These are phyloP conservation scores for Melaleuca alternifolia DNA, from an alignment of 345 rosid genomes.

Conservation along the genomic window DNA sequence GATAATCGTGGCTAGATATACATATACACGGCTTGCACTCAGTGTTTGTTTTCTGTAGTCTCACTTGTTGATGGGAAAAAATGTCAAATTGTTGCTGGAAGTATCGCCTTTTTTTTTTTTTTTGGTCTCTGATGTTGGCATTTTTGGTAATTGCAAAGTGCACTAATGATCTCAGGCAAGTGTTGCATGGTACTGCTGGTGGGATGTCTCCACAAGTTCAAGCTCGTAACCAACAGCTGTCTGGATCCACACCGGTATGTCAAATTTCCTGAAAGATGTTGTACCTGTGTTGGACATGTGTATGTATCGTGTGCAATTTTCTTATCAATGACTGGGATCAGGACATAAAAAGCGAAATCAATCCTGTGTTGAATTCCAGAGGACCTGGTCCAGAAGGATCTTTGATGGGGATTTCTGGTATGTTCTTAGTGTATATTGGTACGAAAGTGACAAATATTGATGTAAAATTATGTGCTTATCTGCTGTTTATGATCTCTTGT, in stretches of 20 bases:
- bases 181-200: constrained; percentile 73
- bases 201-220: constrained; percentile 91
- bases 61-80: not conserved
- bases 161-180: constrained; percentile 58
- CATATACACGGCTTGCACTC: not conserved
- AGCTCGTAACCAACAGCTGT: constrained; percentile 71
- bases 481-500: not conserved
- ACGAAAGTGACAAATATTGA: not conserved
- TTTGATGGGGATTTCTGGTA: constrained; percentile 89
- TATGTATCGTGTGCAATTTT: not conserved
- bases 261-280: not conserved
- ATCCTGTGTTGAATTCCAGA: constrained; percentile 80
- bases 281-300: not conserved
- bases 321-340: constrained; percentile 30
- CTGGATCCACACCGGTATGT: constrained; percentile 67
- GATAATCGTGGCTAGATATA: not conserved
- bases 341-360: constrained; percentile 90
- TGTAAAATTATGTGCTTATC: not conserved
- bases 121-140: not conserved
- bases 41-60: not conserved
- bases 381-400: constrained; percentile 85
- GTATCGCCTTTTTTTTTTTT: not conserved
- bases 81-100: not conserved
- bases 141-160: not conserved
- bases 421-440: not conserved